Percentiles rank a stretch among this genome's conserved stretches.
These are phyloP conservation scores for Aspergillus baeticus DNA, from an alignment of 495 filamentous ascomycete genomes.

Conservation along the genomic window DNA sequence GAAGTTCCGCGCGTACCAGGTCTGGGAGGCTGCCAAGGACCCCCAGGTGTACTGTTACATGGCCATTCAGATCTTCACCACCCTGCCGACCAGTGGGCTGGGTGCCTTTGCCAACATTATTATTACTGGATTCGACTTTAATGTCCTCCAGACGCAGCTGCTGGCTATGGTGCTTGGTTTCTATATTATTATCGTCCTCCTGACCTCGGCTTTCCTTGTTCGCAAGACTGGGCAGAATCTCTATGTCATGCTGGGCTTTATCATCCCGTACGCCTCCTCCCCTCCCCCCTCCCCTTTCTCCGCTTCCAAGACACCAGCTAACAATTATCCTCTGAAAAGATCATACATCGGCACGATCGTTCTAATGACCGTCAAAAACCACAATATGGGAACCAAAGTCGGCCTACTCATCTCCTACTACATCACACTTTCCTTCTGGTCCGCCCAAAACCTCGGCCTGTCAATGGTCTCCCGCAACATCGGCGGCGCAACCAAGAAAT, in stretches of 20 bases:
- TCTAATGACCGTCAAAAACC: conserved; percentile 59
- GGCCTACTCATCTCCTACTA: conserved; percentile 64
- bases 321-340: conserved; percentile 10
- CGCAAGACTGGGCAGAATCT: conserved; percentile 63
- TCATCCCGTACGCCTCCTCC: conserved; percentile 54
- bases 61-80: conserved; percentile 62
- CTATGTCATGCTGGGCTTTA: conserved; percentile 60
- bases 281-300: neutral
- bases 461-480: conserved; percentile 63
- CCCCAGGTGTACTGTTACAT: conserved; percentile 47
- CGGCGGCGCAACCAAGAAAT: conserved; percentile 70
- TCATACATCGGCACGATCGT: conserved; percentile 61
- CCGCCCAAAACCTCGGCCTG: conserved; percentile 57
- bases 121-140: conserved; percentile 44
- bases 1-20: conserved; percentile 47
- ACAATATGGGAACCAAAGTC: conserved; percentile 43
- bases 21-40: conserved; percentile 44
- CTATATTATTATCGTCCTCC: conserved; percentile 66
- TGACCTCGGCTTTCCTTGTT: conserved; percentile 62
- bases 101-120: conserved; percentile 67
- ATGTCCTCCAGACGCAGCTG: conserved; percentile 41
- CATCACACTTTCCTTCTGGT: conserved; percentile 55
- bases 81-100: conserved; percentile 64
- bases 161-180: conserved; percentile 68
- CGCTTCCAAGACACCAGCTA: neutral